Evolutionary conservation across 305 asterid species (phyloP), one percentile per base, ranked within the genome.

Genomic region (Fraxinus latifolia): DNA sequence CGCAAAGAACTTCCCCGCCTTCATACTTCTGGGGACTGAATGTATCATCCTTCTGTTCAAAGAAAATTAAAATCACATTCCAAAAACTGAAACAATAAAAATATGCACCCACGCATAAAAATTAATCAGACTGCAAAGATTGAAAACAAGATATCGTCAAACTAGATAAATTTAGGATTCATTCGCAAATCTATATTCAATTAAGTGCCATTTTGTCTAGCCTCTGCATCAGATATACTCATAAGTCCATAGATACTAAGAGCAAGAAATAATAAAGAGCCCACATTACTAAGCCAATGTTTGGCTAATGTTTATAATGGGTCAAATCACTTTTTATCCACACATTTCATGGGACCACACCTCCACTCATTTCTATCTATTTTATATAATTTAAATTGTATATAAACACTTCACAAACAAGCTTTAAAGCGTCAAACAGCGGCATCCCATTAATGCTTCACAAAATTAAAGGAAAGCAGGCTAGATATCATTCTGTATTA

Each of bases 1-100:
- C 97, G 37, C 81, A 84, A 77, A 96, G 89, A 83, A 91, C 97
- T 87, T 94, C 98, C 83, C 89, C 89, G 39, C 91, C 95, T 81
- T 91, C 97, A 82, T 93, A 83, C 85, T 90, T 91, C 85, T 80
- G 91, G 79, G 84, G 80, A 83, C 88, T 88, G 82, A 83, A 76
- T 32, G 85, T 82, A 82, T 68, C 82, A 74, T 89, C 90, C 85
- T 83, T 80, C 96, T 90, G 92, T 83, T 74, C 76, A 84, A 67
- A 78, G 19, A 84, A 90, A 77, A 27, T 0, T 0, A 62, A 79
- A 70, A 50, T 34, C 75, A 21, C 50, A 72, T 68, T 71, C 79
- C 62, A 80, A 25, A 21, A 79, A 76, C 77, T 15, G 76, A 44
- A 81, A 80, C 25, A 50, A 68, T 23, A 74, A 29, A 81, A 29